phyloP scores from a whole-genome alignment of 192 early-diverging fungal genomes.

The Gaertneriomyces semiglobifer region DNA sequence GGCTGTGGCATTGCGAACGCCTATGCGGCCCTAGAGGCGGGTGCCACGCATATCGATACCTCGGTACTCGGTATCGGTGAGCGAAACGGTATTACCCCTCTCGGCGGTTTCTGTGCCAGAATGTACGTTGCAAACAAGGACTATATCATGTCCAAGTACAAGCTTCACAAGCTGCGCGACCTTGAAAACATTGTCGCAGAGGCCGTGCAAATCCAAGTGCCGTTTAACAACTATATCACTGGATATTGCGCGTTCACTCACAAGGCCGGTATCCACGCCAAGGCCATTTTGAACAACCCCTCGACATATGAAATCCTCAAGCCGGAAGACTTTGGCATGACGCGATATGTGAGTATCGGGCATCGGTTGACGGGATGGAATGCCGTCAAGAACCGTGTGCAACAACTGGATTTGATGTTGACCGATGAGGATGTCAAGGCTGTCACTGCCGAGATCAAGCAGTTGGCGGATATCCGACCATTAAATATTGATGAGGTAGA shows the following conservation, averaged over 20 bases:
- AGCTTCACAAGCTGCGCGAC: conserved; percentile 86
- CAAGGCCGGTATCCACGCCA: conserved; percentile 99
- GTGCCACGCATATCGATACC: conserved; percentile 98
- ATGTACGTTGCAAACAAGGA: conserved; percentile 94
- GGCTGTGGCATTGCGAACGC: conserved; percentile 98
- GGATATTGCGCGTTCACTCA: conserved; percentile 99
- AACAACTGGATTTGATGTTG: conserved; percentile 80
- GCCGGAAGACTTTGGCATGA: conserved; percentile 98
- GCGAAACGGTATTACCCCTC: conserved; percentile 95
- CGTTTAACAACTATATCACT: conserved; percentile 99
- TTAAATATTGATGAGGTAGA: conserved; percentile 93
- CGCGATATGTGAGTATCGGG: conserved; percentile 93
- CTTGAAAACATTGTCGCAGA: conserved; percentile 97
- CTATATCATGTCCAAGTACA: conserved; percentile 91
- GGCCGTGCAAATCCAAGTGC: conserved; percentile 89
- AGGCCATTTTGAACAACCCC: conserved; percentile 99
- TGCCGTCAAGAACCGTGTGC: conserved; percentile 97
- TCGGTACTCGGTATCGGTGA: conserved; percentile 97
- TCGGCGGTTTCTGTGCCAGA: conserved; percentile 90
- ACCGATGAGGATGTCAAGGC: conserved; percentile 88
- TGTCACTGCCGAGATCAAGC: conserved; percentile 92
- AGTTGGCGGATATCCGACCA: conserved; percentile 88
- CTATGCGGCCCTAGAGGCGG: conserved; percentile 93
- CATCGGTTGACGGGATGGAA: conserved; percentile 98
- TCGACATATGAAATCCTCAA: conserved; percentile 97